phyloP scores from a whole-genome alignment of 345 rosid genomes.

The Raphanus raphanistrum region DNA sequence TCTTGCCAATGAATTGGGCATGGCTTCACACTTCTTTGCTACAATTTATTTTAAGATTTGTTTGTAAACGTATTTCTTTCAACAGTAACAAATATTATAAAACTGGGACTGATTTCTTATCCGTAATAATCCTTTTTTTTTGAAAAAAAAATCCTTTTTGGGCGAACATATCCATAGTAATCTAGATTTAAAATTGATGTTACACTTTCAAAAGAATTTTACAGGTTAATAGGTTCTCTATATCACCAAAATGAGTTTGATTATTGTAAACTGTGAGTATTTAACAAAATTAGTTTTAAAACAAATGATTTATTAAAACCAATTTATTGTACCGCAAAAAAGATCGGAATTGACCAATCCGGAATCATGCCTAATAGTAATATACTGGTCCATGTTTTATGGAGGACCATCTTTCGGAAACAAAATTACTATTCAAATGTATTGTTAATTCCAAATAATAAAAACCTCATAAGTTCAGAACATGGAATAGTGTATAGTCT shows the following conservation, averaged over 20 bases:
- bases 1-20: conserved; percentile 12
- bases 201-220: not conserved
- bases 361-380: not conserved
- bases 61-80: not conserved
- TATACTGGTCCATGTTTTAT: not conserved
- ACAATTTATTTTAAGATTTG: not conserved
- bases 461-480: not conserved
- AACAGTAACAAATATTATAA: not conserved
- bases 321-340: not conserved
- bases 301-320: not conserved
- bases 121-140: not conserved
- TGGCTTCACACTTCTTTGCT: not conserved
- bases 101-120: not conserved
- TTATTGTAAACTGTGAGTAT: not conserved
- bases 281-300: not conserved
- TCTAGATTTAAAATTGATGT: not conserved
- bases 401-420: not conserved
- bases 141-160: not conserved
- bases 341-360: not conserved
- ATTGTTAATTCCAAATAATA: not conserved
- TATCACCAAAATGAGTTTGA: not conserved
- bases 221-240: not conserved
- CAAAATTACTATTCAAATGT: not conserved
- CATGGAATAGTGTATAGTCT: not conserved
- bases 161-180: not conserved